Percentiles rank a stretch among this genome's conserved stretches.
phyloP scores from a whole-genome alignment of 257 asterid species.

The Gardenia jasminoides region DNA sequence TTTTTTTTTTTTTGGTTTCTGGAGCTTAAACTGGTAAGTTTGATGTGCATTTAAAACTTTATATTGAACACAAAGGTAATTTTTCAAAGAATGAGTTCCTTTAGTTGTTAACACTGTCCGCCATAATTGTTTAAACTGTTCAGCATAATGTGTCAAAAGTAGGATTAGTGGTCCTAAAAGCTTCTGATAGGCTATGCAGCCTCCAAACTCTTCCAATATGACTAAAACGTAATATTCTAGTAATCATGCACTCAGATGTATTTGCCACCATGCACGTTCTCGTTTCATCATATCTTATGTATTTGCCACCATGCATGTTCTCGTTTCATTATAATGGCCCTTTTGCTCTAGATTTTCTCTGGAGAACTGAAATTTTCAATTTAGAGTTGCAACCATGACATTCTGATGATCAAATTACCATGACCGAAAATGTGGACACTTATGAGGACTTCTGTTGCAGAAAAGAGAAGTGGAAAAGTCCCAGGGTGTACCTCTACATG shows the following conservation, averaged over 20 bases:
- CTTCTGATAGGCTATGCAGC: neutral
- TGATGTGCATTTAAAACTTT: neutral
- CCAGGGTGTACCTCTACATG: slow-evolving; percentile 60
- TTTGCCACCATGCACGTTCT: neutral
- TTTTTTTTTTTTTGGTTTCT: no score
- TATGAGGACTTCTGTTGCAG: neutral
- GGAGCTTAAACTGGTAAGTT: neutral
- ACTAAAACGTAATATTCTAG: neutral
- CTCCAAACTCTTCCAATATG: no score
- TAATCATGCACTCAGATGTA: neutral
- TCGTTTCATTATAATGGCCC: neutral
- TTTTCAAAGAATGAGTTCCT: neutral
- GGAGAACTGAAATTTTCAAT: no score
- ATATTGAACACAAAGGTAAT: neutral
- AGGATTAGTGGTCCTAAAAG: neutral
- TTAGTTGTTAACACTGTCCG: neutral
- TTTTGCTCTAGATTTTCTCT: neutral
- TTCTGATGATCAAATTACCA: neutral
- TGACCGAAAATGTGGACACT: neutral
- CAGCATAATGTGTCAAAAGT: neutral
- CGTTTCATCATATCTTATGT: no score
- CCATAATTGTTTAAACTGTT: neutral
- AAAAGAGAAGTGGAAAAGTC: neutral
- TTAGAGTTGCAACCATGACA: neutral
- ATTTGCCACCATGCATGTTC: neutral